Evolutionary conservation across 202 grass and related monocot genomes (phyloP), one percentile per base, ranked within the genome.

Genomic region (Setaria viridis): DNA sequence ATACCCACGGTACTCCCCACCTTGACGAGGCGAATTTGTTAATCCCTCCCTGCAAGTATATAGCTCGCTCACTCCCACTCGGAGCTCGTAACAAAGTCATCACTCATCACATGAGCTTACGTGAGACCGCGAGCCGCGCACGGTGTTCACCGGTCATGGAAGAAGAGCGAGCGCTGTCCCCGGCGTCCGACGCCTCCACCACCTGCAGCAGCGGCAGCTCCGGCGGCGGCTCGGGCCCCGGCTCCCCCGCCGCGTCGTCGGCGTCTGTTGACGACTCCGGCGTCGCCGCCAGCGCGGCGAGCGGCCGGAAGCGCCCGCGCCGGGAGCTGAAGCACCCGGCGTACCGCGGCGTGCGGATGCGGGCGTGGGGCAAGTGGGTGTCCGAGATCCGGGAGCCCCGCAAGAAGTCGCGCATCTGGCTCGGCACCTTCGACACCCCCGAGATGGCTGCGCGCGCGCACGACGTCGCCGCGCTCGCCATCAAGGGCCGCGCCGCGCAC

Each of bases 391-490:
- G 91, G 37, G 85, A 93, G 67, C 91, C 91, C 35, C 67, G 84
- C 30, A 94, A 94, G 81, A 94, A 94, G 80, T 94, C 92, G 1
- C 62, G 92, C 70, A 94, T 94, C 84, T 94, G 92, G 92, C 89
- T 94, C 20, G 92, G 92, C 64, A 91, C 92, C 51, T 94, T 89
- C 85, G 84, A 88, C 21, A 79, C 82, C 45, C 72, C 92, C 2
- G 89, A 91, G 90, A 94, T 94, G 92, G 92, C 92, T 0, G 92
- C 92, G 58, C 89, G 92, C n/a, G 92, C 92, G 20, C 92, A 94
- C 70, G 92, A 94, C 65, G 92, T 91, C 19, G 92, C 92, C 46
- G 89, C 89, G 70, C 84, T 89, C 2, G 78, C 92, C 53, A 94
- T 94, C 85, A 94, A 94, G 72, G 92, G 92, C 58, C 16, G 64